Evolutionary conservation across 2,329 filamentous ascomycete genomes (phyloP), one percentile per base, ranked within the genome.

Genomic region (Hymenoscyphus albidus): DNA sequence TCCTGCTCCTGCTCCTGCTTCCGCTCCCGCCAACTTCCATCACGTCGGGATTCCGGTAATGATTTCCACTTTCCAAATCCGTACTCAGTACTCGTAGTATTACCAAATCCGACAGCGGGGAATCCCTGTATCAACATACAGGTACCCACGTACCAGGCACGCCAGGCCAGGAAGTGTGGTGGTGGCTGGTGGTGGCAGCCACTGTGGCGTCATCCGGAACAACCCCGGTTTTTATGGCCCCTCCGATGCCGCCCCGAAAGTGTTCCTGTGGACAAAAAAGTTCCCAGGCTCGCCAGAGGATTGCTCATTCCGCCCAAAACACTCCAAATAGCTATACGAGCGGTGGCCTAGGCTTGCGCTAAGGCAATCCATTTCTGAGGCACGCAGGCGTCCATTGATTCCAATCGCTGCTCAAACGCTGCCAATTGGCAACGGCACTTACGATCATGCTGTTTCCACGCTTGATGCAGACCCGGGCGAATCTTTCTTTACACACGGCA

Each of bases 401-500:
- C 22, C 31, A 42, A 38, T 44, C 16, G 42, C 5, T 13, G 22
- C 35, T 40, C 55, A 51, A 58, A 31, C 16, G 32, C n/a, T 31
- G 13, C 44, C 58, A 59, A 58, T 59, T 44, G 57, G 62, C 48
- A 51, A 27, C 27, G 27, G 27, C 27, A 27, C 57, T 18, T 14
- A 44, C 40, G 55, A 58, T 39, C 18, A 66, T 75, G 69, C 67
- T 74, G 44, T 38, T 63, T 60, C 70, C 72, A 64, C 70, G 70
- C 68, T 69, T 76, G 68, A 71, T 71, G 63, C 69, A 64, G 51
- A 38, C 22, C 9, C 64, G 70, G 68, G 74, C 71, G 31, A 71
- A 67, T 68, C 67, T 70, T 66, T 68, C 69, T 39, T 48, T 72
- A 58, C 68, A 69, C 27, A 71, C 67, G n/a, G 69, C 72, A 35